A percentile compares a stretch with the other conserved stretches of the same genome.
Evolutionary conservation across 2,329 filamentous ascomycete species (phyloP).

Genomic region (Claviceps pazoutovae): DNA sequence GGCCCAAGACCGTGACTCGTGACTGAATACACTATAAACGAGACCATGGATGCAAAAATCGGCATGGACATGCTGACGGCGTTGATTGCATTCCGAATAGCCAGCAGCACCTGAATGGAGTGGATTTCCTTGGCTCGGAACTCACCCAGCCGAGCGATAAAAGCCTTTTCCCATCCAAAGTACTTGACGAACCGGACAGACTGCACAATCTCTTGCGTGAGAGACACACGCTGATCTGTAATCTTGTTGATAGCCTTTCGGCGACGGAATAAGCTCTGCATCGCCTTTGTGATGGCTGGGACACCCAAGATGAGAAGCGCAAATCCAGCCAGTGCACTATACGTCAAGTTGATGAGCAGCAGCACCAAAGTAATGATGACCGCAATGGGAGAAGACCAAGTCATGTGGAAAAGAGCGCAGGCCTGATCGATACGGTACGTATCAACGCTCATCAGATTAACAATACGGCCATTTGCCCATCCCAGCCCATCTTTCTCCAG

Average conservation of each 20-base stretch:
- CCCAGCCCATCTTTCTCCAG: conserved; percentile 52
- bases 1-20: conserved; percentile 55
- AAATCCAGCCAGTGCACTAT: conserved; percentile 82
- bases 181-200: conserved; percentile 92
- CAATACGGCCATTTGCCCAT: conserved; percentile 84
- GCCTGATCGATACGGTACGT: conserved; percentile 87
- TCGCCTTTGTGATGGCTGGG: conserved; percentile 62
- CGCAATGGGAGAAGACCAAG: conserved; percentile 74
- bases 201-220: conserved; percentile 85
- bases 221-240: conserved; percentile 78
- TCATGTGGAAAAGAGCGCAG: conserved; percentile 76
- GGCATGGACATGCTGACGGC: conserved; percentile 75
- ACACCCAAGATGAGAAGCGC: conserved; percentile 66
- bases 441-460: conserved; percentile 90
- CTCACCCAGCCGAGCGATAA: conserved; percentile 59
- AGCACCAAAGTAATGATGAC: conserved; percentile 67
- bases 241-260: conserved; percentile 79
- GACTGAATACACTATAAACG: conserved; percentile 72
- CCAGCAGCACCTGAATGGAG: conserved; percentile 70
- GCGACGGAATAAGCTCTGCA: conserved; percentile 61
- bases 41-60: conserved; percentile 87
- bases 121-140: conserved; percentile 66
- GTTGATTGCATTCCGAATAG: conserved; percentile 74
- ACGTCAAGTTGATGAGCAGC: conserved; percentile 74
- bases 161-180: conserved; percentile 89